These are phyloP conservation scores for Globisporangium acanthophoron DNA, from an alignment of 352 stramenopile genomes.

Conservation along the genomic window DNA sequence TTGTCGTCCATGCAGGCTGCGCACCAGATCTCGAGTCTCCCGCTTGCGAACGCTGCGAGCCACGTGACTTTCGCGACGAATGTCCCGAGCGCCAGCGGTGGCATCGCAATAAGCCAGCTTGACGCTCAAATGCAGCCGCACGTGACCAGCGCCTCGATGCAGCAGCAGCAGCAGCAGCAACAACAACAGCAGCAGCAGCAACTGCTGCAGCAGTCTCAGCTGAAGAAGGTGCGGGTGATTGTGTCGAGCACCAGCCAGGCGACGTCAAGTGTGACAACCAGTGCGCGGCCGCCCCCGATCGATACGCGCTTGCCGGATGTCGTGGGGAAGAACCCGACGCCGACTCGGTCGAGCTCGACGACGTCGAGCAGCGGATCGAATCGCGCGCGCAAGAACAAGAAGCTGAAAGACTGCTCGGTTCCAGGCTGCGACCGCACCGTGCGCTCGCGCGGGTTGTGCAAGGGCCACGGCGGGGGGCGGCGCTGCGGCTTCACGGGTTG, in stretches of 20 bases:
- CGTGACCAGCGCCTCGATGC: constrained; percentile 17
- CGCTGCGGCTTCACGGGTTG: constrained; percentile 67
- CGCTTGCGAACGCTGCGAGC: not conserved
- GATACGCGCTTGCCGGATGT: constrained; percentile 28
- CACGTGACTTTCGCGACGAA: constrained; percentile 3
- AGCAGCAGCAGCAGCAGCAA: constrained; percentile 15
- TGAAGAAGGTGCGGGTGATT: not conserved
- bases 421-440: constrained; percentile 68
- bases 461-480: constrained; percentile 67
- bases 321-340: constrained; percentile 18
- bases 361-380: constrained; percentile 22
- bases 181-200: constrained; percentile 23
- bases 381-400: constrained; percentile 67
- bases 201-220: constrained; percentile 3
- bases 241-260: not conserved
- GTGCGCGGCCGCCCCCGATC: constrained; percentile 39
- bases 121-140: constrained; percentile 10
- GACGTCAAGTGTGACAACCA: not conserved
- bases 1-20: constrained; percentile 9
- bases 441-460: constrained; percentile 74
- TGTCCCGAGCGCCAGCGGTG: not conserved
- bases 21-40: constrained; percentile 14
- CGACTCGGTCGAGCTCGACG: constrained; percentile 31
- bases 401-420: constrained; percentile 81
- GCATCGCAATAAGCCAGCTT: constrained; percentile 7